These are phyloP conservation scores for Alternaria brassicicola DNA, from an alignment of 2,329 filamentous ascomycete genomes.

Conservation along the genomic window DNA sequence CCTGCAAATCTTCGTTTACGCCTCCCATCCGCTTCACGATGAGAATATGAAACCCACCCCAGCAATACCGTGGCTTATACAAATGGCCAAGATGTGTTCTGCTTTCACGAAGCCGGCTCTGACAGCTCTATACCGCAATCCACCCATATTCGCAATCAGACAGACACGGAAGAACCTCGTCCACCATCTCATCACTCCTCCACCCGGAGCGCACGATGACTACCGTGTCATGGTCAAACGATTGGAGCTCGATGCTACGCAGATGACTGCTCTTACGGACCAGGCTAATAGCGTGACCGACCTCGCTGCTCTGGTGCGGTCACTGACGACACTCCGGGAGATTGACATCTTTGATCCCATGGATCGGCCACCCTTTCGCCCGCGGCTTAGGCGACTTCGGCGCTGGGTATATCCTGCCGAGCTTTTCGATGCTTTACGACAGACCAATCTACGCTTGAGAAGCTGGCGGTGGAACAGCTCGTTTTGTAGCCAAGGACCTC, in stretches of 20 bases:
- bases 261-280: slow-evolving; percentile 60
- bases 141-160: slow-evolving; percentile 64
- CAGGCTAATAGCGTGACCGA: slow-evolving; percentile 62
- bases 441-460: slow-evolving; percentile 54
- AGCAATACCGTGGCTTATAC: slow-evolving; percentile 67
- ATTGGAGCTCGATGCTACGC: slow-evolving; percentile 71
- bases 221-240: slow-evolving; percentile 74
- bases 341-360: slow-evolving; percentile 74
- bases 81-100: slow-evolving; percentile 65
- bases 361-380: slow-evolving; percentile 70
- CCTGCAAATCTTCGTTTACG: slow-evolving; percentile 71
- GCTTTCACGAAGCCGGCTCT: slow-evolving; percentile 74
- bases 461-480: slow-evolving; percentile 64
- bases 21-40: slow-evolving; percentile 64
- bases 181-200: slow-evolving; percentile 61
- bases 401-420: slow-evolving; percentile 72
- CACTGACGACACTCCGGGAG: slow-evolving; percentile 69
- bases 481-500: slow-evolving; percentile 47
- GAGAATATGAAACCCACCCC: slow-evolving; percentile 52
- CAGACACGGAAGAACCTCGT: slow-evolving; percentile 55
- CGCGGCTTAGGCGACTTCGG: slow-evolving; percentile 57
- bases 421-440: slow-evolving; percentile 68
- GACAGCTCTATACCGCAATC: slow-evolving; percentile 72
- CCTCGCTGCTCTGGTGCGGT: slow-evolving; percentile 63
- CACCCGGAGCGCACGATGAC: slow-evolving; percentile 51